phyloP scores from a whole-genome alignment of 306 rosid species.

The Ochetophila trinervis region DNA sequence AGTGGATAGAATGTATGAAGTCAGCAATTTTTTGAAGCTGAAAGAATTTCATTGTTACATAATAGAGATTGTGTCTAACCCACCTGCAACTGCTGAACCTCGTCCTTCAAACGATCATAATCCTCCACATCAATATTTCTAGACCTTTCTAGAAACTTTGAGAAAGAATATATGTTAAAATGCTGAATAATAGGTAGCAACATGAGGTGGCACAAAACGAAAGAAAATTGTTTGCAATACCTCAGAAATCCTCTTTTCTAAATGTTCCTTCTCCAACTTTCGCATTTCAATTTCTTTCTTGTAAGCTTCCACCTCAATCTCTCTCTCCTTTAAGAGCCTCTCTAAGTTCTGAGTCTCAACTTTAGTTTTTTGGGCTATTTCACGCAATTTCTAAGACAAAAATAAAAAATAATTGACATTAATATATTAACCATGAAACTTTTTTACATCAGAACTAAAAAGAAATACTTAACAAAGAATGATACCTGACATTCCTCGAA shows the following conservation, averaged over 20 bases:
- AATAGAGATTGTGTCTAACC: not conserved
- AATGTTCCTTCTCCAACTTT: slow-evolving; percentile 51
- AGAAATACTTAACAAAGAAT: not conserved
- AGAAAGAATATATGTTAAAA: slow-evolving; percentile 9
- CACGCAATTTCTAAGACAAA: slow-evolving; percentile 73
- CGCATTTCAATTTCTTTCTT: slow-evolving; percentile 61
- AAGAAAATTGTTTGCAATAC: slow-evolving; percentile 39
- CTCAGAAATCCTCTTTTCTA: slow-evolving; percentile 64
- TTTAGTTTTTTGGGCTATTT: slow-evolving; percentile 57
- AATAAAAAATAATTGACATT: not conserved
- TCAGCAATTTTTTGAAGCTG: not conserved
- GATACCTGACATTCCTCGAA: slow-evolving; percentile 94
- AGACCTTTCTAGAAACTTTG: slow-evolving; percentile 66
- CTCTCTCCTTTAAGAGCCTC: slow-evolving; percentile 52
- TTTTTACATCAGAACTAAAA: too few relatives aligned
- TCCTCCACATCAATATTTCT: slow-evolving; percentile 71
- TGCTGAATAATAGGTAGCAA: not conserved
- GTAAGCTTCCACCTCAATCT: slow-evolving; percentile 52
- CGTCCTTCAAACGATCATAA: slow-evolving; percentile 64
- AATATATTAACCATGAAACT: not conserved
- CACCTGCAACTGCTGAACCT: slow-evolving; percentile 68
- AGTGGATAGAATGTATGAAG: too few relatives aligned
- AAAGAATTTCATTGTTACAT: not conserved
- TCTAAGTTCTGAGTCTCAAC: slow-evolving; percentile 52
- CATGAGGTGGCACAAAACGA: not conserved